These are phyloP conservation scores for Saprolegnia parasitica DNA, from an alignment of 352 stramenopile genomes.

Conservation along the genomic window DNA sequence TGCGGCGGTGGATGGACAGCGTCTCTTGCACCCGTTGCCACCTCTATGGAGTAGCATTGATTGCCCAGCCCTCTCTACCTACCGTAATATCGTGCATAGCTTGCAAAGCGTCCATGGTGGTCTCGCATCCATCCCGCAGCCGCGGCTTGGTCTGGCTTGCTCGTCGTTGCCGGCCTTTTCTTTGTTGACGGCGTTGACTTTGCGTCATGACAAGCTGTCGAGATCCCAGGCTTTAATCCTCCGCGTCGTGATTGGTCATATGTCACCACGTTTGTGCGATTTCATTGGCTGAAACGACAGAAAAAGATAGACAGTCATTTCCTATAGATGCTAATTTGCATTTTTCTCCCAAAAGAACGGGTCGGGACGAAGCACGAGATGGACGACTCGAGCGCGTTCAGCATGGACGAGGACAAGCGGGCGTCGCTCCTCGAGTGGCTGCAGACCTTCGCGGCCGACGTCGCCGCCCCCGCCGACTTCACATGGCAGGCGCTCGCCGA, in stretches of 20 bases:
- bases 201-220: conserved; percentile 15
- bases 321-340: conserved; percentile 16
- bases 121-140: too few relatives aligned
- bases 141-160: background rate
- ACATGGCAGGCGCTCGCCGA: conserved; percentile 34
- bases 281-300: conserved; percentile 10
- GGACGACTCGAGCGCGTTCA: conserved; percentile 22
- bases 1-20: too few relatives aligned
- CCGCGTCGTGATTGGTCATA: background rate
- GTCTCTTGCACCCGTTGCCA: too few relatives aligned
- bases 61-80: too few relatives aligned
- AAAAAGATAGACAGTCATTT: conserved; percentile 23
- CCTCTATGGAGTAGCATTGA: too few relatives aligned
- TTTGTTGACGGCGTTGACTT: conserved; percentile 15
- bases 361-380: conserved; percentile 9
- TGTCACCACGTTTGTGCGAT: background rate
- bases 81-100: too few relatives aligned
- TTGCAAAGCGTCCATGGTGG: too few relatives aligned
- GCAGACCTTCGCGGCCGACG: conserved; percentile 27
- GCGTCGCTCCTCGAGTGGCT: conserved; percentile 27
- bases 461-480: background rate
- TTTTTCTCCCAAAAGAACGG: conserved; percentile 15
- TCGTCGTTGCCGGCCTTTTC: conserved; percentile 2
- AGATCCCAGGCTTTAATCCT: conserved; percentile 9
- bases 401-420: conserved; percentile 26